Percentiles rank a stretch among this genome's conserved stretches.
Evolutionary conservation across 2,329 filamentous ascomycete genomes (phyloP).

Genomic region (Hypoxylon sp.): DNA sequence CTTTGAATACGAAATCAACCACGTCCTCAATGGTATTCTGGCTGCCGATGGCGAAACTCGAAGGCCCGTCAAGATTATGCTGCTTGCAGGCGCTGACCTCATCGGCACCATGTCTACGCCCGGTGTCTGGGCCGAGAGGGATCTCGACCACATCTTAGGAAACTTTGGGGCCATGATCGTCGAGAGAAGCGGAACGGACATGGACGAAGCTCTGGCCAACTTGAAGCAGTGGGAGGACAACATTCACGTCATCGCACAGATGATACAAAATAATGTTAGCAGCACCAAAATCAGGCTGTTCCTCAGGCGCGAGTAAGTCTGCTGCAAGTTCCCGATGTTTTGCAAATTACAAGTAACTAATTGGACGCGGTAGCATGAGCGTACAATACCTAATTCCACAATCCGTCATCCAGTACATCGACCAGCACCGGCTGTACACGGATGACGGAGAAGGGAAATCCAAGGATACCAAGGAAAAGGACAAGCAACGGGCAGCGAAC

Average conservation of each 20-base stretch:
- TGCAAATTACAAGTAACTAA: slow-evolving; percentile 9
- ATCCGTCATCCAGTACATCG: slow-evolving; percentile 81
- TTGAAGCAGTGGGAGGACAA: slow-evolving; percentile 88
- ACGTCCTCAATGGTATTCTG: slow-evolving; percentile 80
- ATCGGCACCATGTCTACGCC: slow-evolving; percentile 81
- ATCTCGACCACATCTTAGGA: slow-evolving; percentile 89
- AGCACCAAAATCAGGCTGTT: slow-evolving; percentile 87
- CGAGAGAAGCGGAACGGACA: slow-evolving; percentile 90
- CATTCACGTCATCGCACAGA: slow-evolving; percentile 88
- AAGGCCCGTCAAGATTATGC: slow-evolving; percentile 77
- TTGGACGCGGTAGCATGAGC: slow-evolving; percentile 68
- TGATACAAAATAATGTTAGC: slow-evolving; percentile 89
- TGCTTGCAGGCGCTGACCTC: slow-evolving; percentile 84
- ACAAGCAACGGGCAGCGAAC: slow-evolving; percentile 49
- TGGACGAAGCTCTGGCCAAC: slow-evolving; percentile 87
- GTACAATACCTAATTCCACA: slow-evolving; percentile 83
- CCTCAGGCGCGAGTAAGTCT: slow-evolving; percentile 72
- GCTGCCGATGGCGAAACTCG: slow-evolving; percentile 76
- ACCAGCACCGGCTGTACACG: slow-evolving; percentile 74
- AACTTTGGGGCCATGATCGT: slow-evolving; percentile 85
- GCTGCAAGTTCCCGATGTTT: neutral
- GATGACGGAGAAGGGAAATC: slow-evolving; percentile 48
- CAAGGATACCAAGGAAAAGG: slow-evolving; percentile 46
- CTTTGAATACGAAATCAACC: slow-evolving; percentile 91
- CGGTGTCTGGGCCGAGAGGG: slow-evolving; percentile 85